phyloP scores from a whole-genome alignment of 2,329 filamentous ascomycete species.

The Sphaerulina musiva region DNA sequence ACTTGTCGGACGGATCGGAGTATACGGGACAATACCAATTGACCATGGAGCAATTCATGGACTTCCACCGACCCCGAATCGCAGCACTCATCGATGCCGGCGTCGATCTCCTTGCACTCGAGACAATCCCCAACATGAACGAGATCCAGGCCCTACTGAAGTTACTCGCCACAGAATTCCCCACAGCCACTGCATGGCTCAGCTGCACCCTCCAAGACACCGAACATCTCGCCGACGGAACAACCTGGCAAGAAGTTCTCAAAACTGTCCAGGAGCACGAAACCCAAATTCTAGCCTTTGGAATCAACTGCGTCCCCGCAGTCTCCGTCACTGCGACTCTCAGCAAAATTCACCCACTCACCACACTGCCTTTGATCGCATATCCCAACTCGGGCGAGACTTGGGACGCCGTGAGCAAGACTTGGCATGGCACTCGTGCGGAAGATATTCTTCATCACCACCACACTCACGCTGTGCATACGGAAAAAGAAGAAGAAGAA shows the following conservation, averaged over 20 bases:
- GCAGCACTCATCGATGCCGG: slow-evolving; percentile 37
- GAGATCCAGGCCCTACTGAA: slow-evolving; percentile 38
- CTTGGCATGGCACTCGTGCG: slow-evolving; percentile 27
- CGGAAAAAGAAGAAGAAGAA: slow-evolving; percentile 12
- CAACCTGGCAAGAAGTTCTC: slow-evolving; percentile 33
- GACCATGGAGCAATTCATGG: slow-evolving; percentile 31
- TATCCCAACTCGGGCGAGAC: slow-evolving; percentile 46
- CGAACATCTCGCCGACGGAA: slow-evolving; percentile 39
- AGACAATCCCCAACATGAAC: slow-evolving; percentile 40
- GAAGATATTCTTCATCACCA: slow-evolving; percentile 19
- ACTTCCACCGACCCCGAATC: slow-evolving; percentile 42
- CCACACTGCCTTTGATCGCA: slow-evolving; percentile 31
- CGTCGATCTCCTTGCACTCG: slow-evolving; percentile 41
- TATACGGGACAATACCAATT: slow-evolving; percentile 41
- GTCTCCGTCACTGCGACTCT: slow-evolving; percentile 33
- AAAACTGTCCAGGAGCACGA: slow-evolving; percentile 26
- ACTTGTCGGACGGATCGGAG: slow-evolving; percentile 42
- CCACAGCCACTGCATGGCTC: slow-evolving; percentile 36
- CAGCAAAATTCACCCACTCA: slow-evolving; percentile 27
- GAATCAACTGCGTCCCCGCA: slow-evolving; percentile 42
- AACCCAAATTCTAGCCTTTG: slow-evolving; percentile 38
- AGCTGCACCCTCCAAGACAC: slow-evolving; percentile 38
- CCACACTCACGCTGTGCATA: slow-evolving; percentile 16
- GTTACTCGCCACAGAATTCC: slow-evolving; percentile 38
- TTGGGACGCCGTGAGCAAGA: slow-evolving; percentile 39